phyloP scores from a whole-genome alignment of 2,329 filamentous ascomycete species.

The Sporothrix protearum region DNA sequence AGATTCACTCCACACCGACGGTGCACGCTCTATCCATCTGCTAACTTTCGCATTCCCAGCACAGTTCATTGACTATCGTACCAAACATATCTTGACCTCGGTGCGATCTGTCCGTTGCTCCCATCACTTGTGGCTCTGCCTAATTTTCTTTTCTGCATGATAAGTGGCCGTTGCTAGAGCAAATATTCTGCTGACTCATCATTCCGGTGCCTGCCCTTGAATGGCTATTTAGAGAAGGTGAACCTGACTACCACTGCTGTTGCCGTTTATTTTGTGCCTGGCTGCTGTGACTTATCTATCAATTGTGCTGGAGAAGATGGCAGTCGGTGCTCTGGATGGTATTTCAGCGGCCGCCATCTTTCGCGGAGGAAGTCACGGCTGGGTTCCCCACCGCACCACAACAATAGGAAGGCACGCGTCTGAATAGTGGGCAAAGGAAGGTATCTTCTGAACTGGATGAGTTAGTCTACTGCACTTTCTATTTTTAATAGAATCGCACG shows the following conservation, averaged over 20 bases:
- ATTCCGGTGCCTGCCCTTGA: background rate
- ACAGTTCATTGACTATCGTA: background rate
- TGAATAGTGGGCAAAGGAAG: background rate
- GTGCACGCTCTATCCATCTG: background rate
- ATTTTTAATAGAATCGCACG: too few relatives aligned
- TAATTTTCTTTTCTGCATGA: background rate
- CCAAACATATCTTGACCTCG: background rate
- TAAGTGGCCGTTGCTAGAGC: background rate
- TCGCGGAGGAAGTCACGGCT: background rate
- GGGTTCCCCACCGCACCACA: background rate
- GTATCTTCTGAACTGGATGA: background rate
- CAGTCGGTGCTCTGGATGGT: background rate
- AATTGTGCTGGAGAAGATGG: background rate
- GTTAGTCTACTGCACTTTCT: background rate
- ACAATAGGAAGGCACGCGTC: constrained; percentile 5
- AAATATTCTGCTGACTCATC: background rate
- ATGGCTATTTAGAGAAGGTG: background rate
- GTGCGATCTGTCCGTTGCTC: background rate
- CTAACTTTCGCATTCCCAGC: background rate
- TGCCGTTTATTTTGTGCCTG: background rate
- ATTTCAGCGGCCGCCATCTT: background rate
- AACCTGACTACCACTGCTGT: background rate
- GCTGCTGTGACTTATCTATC: background rate
- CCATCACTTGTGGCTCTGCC: background rate
- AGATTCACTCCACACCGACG: background rate